phyloP scores from a whole-genome alignment of 1,139 yeast species.

The Yamadazyma pseudoaaseri region DNA sequence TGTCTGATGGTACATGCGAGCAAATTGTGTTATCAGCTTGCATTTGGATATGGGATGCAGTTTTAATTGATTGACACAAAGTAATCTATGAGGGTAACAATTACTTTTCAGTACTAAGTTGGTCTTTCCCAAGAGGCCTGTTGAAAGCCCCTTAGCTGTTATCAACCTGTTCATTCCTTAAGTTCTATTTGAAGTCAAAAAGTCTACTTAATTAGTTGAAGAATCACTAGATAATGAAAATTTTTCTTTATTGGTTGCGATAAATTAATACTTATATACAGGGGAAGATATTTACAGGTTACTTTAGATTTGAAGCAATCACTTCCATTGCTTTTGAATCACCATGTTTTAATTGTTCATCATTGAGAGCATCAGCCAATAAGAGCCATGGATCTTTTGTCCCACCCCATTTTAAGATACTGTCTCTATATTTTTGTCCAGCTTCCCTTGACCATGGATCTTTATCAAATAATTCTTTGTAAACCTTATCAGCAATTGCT shows the following conservation, averaged over 20 bases:
- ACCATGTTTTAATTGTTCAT: slow-evolving; percentile 59
- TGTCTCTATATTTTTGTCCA: slow-evolving; percentile 71
- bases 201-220: neutral
- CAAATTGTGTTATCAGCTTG: no score
- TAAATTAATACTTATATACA: neutral
- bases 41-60: no score
- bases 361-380: slow-evolving; percentile 73
- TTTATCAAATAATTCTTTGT: slow-evolving; percentile 66
- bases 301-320: slow-evolving; percentile 13
- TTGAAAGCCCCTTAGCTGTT: neutral
- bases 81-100: neutral
- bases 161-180: neutral
- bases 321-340: slow-evolving; percentile 70
- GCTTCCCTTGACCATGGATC: slow-evolving; percentile 71
- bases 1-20: no score
- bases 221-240: neutral
- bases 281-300: slow-evolving; percentile 1
- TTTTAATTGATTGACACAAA: no score
- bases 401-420: slow-evolving; percentile 91
- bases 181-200: no score
- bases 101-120: neutral
- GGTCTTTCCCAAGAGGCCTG: neutral
- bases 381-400: slow-evolving; percentile 87
- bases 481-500: slow-evolving; percentile 85
- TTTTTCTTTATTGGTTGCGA: slow-evolving; percentile 2